A percentile compares a stretch with the other conserved stretches of the same genome.
phyloP scores from a whole-genome alignment of 2,329 filamentous ascomycete species.

The Colletotrichum navitas region DNA sequence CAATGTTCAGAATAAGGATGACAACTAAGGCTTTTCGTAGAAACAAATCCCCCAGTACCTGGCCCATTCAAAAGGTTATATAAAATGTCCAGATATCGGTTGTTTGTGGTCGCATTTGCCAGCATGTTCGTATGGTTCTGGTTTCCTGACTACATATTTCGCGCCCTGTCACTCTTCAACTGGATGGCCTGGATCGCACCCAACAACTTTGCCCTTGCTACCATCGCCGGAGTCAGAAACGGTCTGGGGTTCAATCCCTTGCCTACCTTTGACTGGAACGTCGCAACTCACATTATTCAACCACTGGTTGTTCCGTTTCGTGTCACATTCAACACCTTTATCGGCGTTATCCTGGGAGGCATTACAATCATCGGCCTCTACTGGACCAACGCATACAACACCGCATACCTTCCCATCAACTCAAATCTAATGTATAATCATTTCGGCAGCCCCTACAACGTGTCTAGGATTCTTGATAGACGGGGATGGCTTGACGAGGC shows the following conservation, averaged over 20 bases:
- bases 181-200: conserved; percentile 66
- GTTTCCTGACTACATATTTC: conserved; percentile 64
- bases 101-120: conserved; percentile 57
- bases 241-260: conserved; percentile 55
- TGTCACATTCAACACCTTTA: conserved; percentile 49
- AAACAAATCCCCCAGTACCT: conserved; percentile 45
- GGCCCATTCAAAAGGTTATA: conserved; percentile 51
- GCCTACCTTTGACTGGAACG: conserved; percentile 58
- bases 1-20: conserved; percentile 14
- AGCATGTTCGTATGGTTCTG: conserved; percentile 66
- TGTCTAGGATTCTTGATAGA: conserved; percentile 50
- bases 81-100: conserved; percentile 54
- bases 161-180: conserved; percentile 59
- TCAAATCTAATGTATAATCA: conserved; percentile 56
- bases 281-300: conserved; percentile 48
- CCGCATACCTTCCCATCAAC: conserved; percentile 56
- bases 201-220: conserved; percentile 51
- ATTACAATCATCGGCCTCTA: conserved; percentile 49
- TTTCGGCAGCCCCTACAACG: conserved; percentile 54
- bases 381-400: conserved; percentile 52
- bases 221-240: conserved; percentile 52
- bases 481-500: conserved; percentile 52
- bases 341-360: conserved; percentile 49
- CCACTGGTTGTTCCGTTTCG: conserved; percentile 50
- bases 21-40: conserved; percentile 2